Evolutionary conservation across 306 rosid species (phyloP), one percentile per base, ranked within the genome.

Genomic region (Vigna hirtella): DNA sequence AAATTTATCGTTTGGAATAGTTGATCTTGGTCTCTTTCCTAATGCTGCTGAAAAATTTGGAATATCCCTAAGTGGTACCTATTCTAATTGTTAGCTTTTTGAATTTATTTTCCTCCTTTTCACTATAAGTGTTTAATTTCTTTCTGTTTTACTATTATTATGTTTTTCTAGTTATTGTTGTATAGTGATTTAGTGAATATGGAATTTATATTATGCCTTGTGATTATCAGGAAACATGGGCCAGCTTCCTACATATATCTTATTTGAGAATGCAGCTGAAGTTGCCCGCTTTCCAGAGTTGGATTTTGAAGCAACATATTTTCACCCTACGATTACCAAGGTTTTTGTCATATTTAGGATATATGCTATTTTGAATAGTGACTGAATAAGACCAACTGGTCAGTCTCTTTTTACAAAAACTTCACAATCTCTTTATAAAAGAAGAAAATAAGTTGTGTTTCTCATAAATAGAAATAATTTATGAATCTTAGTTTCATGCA

Each of bases 1-100:
- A 88, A 88, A 69, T 68, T 86, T 95, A 30, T 90, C 98, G 53
- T 92, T 92, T 84, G 98, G 93, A 82, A 87, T 88, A 75, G 89
- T 95, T 87, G 93, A 92, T 78, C 92, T 95, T 66, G 98, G 98
- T 36, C 88, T 95, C 82, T 95, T 95, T 86, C 98, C 98, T 73
- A 95, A 91, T 74, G 96, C 93, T 67, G 97, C 97, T 7, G 92
- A 79, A 68, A 86, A 85, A 26, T 89, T 92, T 79, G 98, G 98
- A 82, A 88, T 94, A 76, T 90, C 91, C 61, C 86, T 94, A 34
- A 86, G 91, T 59, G 97, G 97, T 92, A 90, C 51, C 77, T 32
- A 38, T 68, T 49, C 66, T 59, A 14, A 55, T 65, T 45, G 74
- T 24, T 67, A 38, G 50, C 43, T 50, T 5, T 67, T 9, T 59